Conservation (phyloP, 208 protist species). For the Crithidia sp. region DNA sequence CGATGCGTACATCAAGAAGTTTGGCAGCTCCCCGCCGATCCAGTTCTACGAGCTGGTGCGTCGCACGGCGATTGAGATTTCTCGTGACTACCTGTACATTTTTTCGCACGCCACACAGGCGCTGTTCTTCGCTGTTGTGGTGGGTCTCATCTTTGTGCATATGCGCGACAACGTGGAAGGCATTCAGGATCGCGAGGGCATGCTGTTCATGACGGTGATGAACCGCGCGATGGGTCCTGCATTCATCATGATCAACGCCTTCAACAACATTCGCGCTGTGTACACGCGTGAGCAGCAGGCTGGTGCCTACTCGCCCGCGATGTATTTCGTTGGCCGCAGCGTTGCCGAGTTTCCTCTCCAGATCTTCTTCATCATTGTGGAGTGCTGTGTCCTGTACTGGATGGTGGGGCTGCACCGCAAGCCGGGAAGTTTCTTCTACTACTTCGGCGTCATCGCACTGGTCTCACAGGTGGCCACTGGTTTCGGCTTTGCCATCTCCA, state of each 20-base stretch:
- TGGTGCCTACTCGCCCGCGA: slow-evolving; percentile 63
- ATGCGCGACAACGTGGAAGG: slow-evolving; percentile 50
- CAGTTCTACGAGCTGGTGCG: slow-evolving; percentile 66
- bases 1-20: slow-evolving; percentile 52
- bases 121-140: slow-evolving; percentile 65
- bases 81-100: slow-evolving; percentile 51
- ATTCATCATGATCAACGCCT: slow-evolving; percentile 62
- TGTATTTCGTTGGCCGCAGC: slow-evolving; percentile 49
- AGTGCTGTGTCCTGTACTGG: slow-evolving; percentile 69
- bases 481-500: slow-evolving; percentile 65
- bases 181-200: slow-evolving; percentile 63
- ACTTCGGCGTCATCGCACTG: slow-evolving; percentile 50
- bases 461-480: slow-evolving; percentile 53
- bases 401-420: slow-evolving; percentile 48
- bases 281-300: slow-evolving; percentile 72
- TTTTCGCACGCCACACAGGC: slow-evolving; percentile 51
- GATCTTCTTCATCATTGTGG: slow-evolving; percentile 46
- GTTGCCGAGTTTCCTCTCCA: slow-evolving; percentile 63
- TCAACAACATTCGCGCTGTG: slow-evolving; percentile 46
- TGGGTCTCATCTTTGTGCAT: slow-evolving; percentile 79
- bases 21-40: slow-evolving; percentile 44
- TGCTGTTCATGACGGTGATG: slow-evolving; percentile 75
- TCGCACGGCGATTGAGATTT: slow-evolving; percentile 46
- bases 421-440: slow-evolving; percentile 66
- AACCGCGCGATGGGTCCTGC: slow-evolving; percentile 61